These are phyloP conservation scores for Calonectria leucothoes DNA, from an alignment of 2,329 filamentous ascomycete genomes.

Conservation along the genomic window DNA sequence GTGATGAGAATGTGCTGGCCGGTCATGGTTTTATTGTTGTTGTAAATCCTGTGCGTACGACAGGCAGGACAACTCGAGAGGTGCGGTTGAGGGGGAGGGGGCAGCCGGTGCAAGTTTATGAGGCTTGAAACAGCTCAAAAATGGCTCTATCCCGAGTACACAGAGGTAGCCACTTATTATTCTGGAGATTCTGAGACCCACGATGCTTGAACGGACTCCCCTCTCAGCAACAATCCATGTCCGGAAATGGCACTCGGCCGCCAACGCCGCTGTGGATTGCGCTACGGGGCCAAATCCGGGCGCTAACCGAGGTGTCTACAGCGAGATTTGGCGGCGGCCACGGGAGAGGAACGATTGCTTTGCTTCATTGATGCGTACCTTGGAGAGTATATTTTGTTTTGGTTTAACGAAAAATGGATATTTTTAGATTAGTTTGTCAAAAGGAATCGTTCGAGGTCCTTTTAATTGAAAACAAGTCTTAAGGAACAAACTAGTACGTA, in stretches of 20 bases:
- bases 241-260: slow-evolving; percentile 9
- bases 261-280: not conserved
- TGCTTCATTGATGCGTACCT: not conserved
- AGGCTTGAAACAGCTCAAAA: not conserved
- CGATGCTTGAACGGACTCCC: not conserved
- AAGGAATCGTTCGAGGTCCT: not conserved
- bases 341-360: not conserved
- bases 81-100: not conserved
- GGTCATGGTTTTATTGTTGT: not conserved
- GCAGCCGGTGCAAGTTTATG: not conserved
- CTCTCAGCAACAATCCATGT: not conserved
- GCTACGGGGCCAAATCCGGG: slow-evolving; percentile 18
- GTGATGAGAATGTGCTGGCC: slow-evolving; percentile 65
- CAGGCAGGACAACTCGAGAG: not conserved
- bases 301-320: not conserved
- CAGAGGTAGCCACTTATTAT: not conserved
- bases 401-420: not conserved
- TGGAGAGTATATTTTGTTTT: not conserved
- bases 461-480: not conserved
- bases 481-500: not conserved
- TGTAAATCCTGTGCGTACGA: too few species aligned
- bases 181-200: not conserved
- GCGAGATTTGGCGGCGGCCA: not conserved
- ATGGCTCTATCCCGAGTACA: not conserved
- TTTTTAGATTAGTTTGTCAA: too few species aligned